phyloP scores from a whole-genome alignment of 352 stramenopile species.

The Phytophthora citricola region DNA sequence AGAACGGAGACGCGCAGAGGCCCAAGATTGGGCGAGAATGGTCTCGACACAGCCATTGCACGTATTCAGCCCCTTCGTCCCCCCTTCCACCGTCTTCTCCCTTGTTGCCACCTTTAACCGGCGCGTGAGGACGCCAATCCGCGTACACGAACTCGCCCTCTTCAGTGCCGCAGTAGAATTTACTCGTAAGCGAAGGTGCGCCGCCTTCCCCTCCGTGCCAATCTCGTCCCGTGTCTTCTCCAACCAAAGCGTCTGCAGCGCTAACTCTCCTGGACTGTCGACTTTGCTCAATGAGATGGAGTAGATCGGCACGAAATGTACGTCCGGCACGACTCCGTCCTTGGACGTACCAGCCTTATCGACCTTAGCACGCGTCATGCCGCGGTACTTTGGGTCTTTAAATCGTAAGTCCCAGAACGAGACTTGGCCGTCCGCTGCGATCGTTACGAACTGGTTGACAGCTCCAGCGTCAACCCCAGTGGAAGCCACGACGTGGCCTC shows the following conservation, averaged over 20 bases:
- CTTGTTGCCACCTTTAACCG: slow-evolving; percentile 35
- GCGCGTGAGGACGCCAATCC: slow-evolving; percentile 87
- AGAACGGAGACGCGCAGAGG: slow-evolving; percentile 91
- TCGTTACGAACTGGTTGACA: slow-evolving; percentile 93
- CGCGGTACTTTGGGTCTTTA: slow-evolving; percentile 85
- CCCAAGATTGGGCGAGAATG: slow-evolving; percentile 87
- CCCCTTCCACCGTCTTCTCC: slow-evolving; percentile 47
- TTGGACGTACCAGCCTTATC: slow-evolving; percentile 64
- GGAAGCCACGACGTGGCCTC: slow-evolving; percentile 79
- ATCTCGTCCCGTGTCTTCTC: slow-evolving; percentile 68
- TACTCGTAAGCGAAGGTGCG: slow-evolving; percentile 48
- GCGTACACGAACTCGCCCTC: slow-evolving; percentile 92
- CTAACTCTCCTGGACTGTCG: slow-evolving; percentile 71
- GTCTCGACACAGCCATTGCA: slow-evolving; percentile 91
- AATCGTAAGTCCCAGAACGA: slow-evolving; percentile 94
- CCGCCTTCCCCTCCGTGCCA: slow-evolving; percentile 15
- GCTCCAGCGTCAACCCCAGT: slow-evolving; percentile 40
- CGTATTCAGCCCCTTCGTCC: slow-evolving; percentile 86
- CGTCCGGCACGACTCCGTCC: slow-evolving; percentile 63
- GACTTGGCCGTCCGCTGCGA: slow-evolving; percentile 91
- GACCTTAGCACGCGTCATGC: slow-evolving; percentile 63
- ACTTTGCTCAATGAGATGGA: slow-evolving; percentile 81
- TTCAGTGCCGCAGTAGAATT: slow-evolving; percentile 87
- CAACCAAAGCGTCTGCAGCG: slow-evolving; percentile 72
- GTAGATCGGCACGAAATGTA: slow-evolving; percentile 88